These are phyloP conservation scores for Rhodotorula diobovata DNA, from an alignment of 768 basidiomycete genomes.

Conservation along the genomic window DNA sequence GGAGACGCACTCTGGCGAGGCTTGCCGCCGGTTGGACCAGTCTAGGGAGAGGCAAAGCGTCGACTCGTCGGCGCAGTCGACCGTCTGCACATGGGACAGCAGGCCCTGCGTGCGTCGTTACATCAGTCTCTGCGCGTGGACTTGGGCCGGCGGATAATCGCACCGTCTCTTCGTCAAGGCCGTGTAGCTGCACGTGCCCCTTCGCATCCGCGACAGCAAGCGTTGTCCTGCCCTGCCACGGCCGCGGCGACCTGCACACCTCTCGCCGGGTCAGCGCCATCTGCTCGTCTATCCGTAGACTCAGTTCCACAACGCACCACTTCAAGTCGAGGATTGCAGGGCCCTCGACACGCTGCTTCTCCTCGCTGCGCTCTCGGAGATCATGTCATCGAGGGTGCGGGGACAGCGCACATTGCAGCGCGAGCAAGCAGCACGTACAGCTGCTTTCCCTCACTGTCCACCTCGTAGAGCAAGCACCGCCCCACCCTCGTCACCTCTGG, in stretches of 20 bases:
- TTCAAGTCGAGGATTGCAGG: conserved; percentile 90
- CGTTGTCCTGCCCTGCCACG: conserved; percentile 42
- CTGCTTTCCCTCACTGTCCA: conserved; percentile 30
- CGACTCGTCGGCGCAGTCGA: conserved; percentile 52
- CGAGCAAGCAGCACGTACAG: conserved; percentile 25
- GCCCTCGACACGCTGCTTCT: conserved; percentile 64
- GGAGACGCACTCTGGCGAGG: background rate
- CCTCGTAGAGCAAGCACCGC: conserved; percentile 39
- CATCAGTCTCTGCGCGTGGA: no score
- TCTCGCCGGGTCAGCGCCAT: conserved; percentile 3
- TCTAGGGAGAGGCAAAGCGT: conserved; percentile 84
- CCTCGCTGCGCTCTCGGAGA: conserved; percentile 43
- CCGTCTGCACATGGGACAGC: conserved; percentile 30
- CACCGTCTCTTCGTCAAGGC: conserved; percentile 57
- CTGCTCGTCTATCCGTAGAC: background rate
- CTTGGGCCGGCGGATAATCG: no score
- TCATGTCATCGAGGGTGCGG: background rate
- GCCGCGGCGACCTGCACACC: conserved; percentile 14
- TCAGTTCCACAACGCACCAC: conserved; percentile 58
- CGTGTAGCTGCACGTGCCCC: conserved; percentile 65
- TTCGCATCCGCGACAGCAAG: conserved; percentile 80
- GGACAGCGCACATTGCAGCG: background rate
- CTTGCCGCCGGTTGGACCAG: conserved; percentile 69
- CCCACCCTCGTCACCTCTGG: conserved; percentile 38
- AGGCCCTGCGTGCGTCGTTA: conserved; percentile 16